Evolutionary conservation across 1,284 basidiomycete genomes (phyloP), one percentile per base, ranked within the genome.

Genomic region (Caloboletus inedulis): DNA sequence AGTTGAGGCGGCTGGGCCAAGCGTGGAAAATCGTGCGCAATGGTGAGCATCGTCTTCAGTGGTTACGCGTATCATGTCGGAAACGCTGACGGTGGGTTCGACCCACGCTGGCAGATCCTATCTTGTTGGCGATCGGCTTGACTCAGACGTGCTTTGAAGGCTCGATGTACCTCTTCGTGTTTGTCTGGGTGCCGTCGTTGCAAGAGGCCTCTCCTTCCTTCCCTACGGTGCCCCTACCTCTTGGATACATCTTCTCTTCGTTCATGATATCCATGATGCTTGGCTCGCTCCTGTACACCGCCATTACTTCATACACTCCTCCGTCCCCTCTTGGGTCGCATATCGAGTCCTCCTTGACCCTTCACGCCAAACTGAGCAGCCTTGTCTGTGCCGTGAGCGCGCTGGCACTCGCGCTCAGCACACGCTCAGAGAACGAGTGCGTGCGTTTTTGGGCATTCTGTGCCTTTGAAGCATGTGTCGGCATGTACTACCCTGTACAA

Each of bases 201-300:
- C 85, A 89, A 68, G 82, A 87, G 63, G 71, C 72, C n/a, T 74
- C 81, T 13, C 49, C 57, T 13, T 60, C 68, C 2, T 65, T 66
- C 29, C 62, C 68, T 8, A 52, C 59, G 3, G 54, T 57, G 3
- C 53, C 69, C 7, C 79, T 87, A 12, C 87, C 86, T 0, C 73
- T 89, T 3, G 87, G 87, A 3, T 85, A 84, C 69, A 87, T 89
- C 57, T 89, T 89, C 67, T 86, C 85, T 21, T 76, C 81, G 5
- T 87, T 87, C 74, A 89, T 89, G 87, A 72, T 87, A 47, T 81
- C 79, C 55, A 87, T 89, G 85, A 86, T 88, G 79, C 77, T 89
- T 57, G 87, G 87, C 21, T 87, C 85, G 7, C 70, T 88, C 42
- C 60, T 87, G 33, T 89, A 89, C 70, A 85, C 80, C 23, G 72